Evolutionary conservation across 2,329 filamentous ascomycete species (phyloP), one percentile per base, ranked within the genome.

Genomic region (Didymella glomerata): DNA sequence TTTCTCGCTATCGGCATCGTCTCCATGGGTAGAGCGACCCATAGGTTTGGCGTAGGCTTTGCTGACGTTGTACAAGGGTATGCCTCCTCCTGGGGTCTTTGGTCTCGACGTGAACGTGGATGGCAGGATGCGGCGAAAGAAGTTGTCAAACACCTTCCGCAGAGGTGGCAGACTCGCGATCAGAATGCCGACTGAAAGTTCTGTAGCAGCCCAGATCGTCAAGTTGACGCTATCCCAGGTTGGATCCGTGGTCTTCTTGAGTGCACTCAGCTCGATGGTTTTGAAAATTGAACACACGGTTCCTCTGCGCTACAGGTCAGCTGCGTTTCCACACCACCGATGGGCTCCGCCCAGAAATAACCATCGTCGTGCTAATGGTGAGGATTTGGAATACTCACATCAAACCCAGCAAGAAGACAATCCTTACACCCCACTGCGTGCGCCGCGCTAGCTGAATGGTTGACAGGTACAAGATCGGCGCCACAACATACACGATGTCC

Each of bases 391-490:
- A 14, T 25, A 58, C 69, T 57, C 55, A 73, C 70, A 69, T 27
- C 10, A 73, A 25, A n/a, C 68, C 63, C 14, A 73, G 59, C 25
- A 60, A 57, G 51, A 73, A 74, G n/a, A 74, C 70, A 16, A 68
- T 44, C 10, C 69, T 56, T 6, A 73, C 36, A 3, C 69, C 65
- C 65, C 67, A 68, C 52, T 72, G 65, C 4, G 71, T 73, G 6
- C 67, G 67, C 11, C 53, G 56, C 3, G 65, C 57, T 5, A 75
- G 40, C 38, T 74, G 69, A 3, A 73, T 57, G 14, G 59, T 65
- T 6, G 61, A 66, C 2, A 75, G 58, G 40, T 73, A 75, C 14
- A 71, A 42, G 16, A 73, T 59, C 1, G 69, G 70, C 2, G 71
- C 70, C 7, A 68, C 64, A 5, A 70, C 65, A 40, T 72, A 71